Conservation (phyloP, 805 yeast genomes). For the Candida krabiensis region DNA sequence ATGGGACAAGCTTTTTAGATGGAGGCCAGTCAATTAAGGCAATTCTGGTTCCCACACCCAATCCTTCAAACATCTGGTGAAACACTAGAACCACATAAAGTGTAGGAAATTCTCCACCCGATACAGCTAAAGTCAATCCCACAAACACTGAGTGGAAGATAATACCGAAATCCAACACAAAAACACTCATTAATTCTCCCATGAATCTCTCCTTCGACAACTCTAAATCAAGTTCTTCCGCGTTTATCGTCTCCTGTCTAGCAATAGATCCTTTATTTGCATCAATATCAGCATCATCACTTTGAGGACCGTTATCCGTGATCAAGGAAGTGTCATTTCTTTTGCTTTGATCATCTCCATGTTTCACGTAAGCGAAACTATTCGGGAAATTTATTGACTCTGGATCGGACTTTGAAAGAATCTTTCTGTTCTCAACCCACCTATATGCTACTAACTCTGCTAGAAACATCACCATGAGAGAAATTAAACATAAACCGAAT, state of each 20-base stretch:
- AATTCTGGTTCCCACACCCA: constrained; percentile 79
- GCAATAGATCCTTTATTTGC: constrained; percentile 25
- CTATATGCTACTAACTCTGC: constrained; percentile 51
- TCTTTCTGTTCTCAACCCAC: constrained; percentile 37
- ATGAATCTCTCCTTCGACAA: constrained; percentile 37
- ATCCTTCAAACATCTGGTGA: constrained; percentile 85
- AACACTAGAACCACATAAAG: constrained; percentile 67
- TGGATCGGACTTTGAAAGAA: constrained; percentile 10
- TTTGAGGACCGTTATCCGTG: not conserved
- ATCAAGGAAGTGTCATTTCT: too few relatives aligned
- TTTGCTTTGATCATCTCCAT: too few relatives aligned
- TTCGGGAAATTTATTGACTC: constrained; percentile 39
- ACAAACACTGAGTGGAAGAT: constrained; percentile 81
- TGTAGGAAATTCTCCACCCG: constrained; percentile 73
- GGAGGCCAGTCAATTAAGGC: constrained; percentile 53
- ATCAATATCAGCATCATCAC: not conserved
- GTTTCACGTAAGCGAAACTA: too few relatives aligned
- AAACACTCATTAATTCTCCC: constrained; percentile 54
- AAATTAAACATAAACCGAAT: constrained; percentile 50
- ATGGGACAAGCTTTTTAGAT: constrained; percentile 51
- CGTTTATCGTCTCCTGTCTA: constrained; percentile 43
- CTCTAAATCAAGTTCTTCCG: constrained; percentile 39
- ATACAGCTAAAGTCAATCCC: constrained; percentile 73
- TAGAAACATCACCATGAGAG: constrained; percentile 50
- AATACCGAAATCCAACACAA: constrained; percentile 75